These are phyloP conservation scores for Lolium perenne DNA, from an alignment of 176 grass and related monocot species.

Conservation along the genomic window DNA sequence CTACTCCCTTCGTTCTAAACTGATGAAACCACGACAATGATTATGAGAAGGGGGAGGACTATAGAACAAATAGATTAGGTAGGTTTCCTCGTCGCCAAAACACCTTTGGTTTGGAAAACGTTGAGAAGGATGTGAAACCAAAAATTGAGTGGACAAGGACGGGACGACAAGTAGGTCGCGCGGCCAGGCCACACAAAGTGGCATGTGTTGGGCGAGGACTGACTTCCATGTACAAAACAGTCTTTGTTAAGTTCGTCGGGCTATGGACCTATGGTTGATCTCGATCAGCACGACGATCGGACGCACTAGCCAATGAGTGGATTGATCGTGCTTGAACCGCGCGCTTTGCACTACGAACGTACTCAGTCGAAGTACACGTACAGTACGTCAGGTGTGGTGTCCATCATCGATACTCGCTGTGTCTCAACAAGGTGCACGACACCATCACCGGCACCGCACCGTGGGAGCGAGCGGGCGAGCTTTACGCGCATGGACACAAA, in stretches of 20 bases:
- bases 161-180: neutral
- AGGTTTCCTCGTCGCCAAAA: neutral
- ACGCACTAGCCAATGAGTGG: neutral
- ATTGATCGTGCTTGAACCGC: neutral
- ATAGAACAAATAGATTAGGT: neutral
- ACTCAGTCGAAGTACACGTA: neutral
- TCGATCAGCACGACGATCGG: too few relatives aligned
- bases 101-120: neutral
- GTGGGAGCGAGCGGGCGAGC: neutral
- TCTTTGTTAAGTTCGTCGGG: neutral
- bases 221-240: neutral
- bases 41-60: too few relatives aligned
- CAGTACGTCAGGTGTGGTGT: neutral
- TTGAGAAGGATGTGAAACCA: neutral
- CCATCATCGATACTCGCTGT: neutral
- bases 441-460: neutral
- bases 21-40: too few relatives aligned
- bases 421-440: neutral
- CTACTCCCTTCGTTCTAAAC: too few relatives aligned
- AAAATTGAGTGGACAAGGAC: neutral
- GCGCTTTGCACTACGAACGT: neutral
- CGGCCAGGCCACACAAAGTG: conserved; percentile 9
- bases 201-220: neutral
- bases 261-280: too few relatives aligned
- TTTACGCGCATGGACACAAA: conserved; percentile 13